phyloP scores from a whole-genome alignment of 2,329 filamentous ascomycete genomes.

The Pseudocercospora musae region DNA sequence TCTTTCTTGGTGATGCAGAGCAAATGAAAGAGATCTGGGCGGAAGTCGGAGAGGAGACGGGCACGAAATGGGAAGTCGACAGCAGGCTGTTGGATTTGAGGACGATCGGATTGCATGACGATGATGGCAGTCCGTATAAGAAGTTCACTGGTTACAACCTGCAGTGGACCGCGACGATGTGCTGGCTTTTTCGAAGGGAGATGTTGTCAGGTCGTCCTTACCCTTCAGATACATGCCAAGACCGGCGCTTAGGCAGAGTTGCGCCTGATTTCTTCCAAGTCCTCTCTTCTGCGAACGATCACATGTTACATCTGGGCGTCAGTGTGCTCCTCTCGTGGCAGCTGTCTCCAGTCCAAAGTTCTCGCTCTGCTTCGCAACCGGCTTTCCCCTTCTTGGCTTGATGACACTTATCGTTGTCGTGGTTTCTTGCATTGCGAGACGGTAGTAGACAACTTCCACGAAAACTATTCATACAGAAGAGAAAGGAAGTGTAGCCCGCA shows the following conservation, averaged over 20 bases:
- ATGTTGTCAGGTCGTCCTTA: no score
- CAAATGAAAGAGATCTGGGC: conserved; percentile 13
- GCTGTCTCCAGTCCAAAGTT: no score
- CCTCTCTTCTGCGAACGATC: no score
- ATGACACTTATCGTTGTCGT: conserved; percentile 29
- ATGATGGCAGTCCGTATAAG: conserved; percentile 12
- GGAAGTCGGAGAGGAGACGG: conserved; percentile 11
- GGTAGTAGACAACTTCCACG: not conserved
- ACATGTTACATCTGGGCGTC: no score
- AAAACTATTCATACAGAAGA: not conserved
- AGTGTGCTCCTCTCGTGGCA: no score
- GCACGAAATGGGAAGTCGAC: conserved; percentile 13
- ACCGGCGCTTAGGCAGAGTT: no score
- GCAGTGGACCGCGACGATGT: conserved; percentile 6
- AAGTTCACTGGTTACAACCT: conserved; percentile 12
- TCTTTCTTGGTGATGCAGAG: conserved; percentile 6
- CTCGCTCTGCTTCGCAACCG: conserved; percentile 37
- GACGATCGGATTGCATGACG: conserved; percentile 14
- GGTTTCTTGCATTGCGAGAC: not conserved
- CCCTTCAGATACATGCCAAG: no score
- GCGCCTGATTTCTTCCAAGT: no score
- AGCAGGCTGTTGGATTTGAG: conserved; percentile 12
- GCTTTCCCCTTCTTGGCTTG: conserved; percentile 33
- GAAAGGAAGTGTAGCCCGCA: not conserved
- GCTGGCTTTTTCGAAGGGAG: not conserved